Evolutionary conservation across 371 early-diverging fungal genomes (phyloP), one percentile per base, ranked within the genome.

Genomic region (Haplosporangium sp.): DNA sequence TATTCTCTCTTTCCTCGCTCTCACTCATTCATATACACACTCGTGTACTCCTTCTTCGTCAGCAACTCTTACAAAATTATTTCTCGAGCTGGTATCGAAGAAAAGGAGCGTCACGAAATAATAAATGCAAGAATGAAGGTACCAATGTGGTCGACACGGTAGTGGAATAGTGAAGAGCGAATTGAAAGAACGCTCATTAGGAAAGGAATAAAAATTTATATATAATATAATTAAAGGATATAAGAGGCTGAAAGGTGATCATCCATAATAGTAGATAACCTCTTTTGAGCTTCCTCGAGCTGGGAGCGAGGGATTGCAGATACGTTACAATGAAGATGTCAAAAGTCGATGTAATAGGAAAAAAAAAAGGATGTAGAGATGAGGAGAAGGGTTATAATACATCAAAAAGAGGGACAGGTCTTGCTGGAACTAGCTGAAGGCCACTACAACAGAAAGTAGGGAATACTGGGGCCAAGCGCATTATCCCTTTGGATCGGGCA

Each of bases 401-500:
- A 55, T 27, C 55, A 55, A 55, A 55, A 27, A 55, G 55, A 27
- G 55, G 27, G 15, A 27, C 27, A 55, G 0, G 1, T 55, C 27
- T 27, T 27, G 27, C 27, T 19, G 20, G 55, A 55, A 13, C 39
- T 37, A 19, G 59, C 37, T 20, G 34, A 59, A 20, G 39, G 37
- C 42, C 39, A 39, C 34, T 39, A 17, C 34, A 67, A 39, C 67
- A 67, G 55, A 64, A 64, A 40, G 52, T 55, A 64, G 64, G 64
- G 64, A 64, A 64, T 19, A 39, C n/a, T 19, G 55, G 64, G 40
- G 40, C 38, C 27, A 59, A 27, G 27, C 27, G 53, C 64, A 59
- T 47, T 8, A 17, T 67, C 60, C 17, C 60, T 60, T 60, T 50
- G 60, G 60, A 67, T 67, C 60, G 67, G 60, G 44, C 59, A 8